Evolutionary conservation across 345 rosid genomes (phyloP), one percentile per base, ranked within the genome.

Genomic region (Acer campestre): DNA sequence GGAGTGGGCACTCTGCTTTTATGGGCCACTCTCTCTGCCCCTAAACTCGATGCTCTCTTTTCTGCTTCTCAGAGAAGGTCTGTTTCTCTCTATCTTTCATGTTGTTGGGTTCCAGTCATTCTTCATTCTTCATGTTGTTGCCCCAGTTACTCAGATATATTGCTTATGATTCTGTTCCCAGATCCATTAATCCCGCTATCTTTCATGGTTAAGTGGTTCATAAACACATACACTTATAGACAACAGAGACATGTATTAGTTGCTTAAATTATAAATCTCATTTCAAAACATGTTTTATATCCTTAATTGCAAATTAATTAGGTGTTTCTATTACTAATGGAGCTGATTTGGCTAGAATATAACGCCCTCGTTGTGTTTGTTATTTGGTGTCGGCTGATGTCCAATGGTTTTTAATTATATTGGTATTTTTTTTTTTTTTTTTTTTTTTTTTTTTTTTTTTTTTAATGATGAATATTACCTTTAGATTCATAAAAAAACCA

Each of bases 1-100:
- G 95, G 90, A 9, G 94, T 93, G 1, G 95, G 95, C 6, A 79
- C 90, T 78, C 77, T 93, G 31, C 88, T 93, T 63, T 79, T 93
- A 0, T 83, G 88, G 74, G 90, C 89, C 71, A 83, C 94, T 70
- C 80, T 89, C 65, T 90, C 89, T 80, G 95, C 95, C 51, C 91
- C 95, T 1, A 91, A 88, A 67, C 79, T 91, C 56, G 97, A 93
- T 51, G 81, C 93, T 78, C 86, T 91, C 77, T 88, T 93, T 11
- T 90, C 97, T 72, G 75, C 90, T 85, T 87, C 95, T 56, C 97
- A 91, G 46, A 86, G 94, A 80, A 93, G 92, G 93, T 93, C 66
- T 10, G 58, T 17, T 25, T 55, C n/a, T 20, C 49, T 44, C 49
- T 44, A 10, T n/a, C n/a, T n/a, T n/a, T n/a, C n/a, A n/a, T n/a